Conservation (phyloP, 495 filamentous ascomycete species). For the Aspergillus baeticus region DNA sequence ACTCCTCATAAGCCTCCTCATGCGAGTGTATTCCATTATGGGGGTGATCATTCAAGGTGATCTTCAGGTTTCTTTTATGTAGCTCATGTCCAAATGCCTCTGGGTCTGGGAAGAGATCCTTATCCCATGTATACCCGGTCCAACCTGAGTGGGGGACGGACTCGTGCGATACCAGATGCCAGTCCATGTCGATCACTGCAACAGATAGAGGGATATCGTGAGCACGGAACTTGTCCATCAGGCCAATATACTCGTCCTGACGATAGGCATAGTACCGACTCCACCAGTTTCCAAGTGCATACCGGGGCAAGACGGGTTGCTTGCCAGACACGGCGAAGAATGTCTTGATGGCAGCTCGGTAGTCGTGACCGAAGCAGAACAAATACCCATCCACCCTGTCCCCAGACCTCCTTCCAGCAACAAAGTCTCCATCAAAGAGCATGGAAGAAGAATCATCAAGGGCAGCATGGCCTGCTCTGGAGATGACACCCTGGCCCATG, state of each 20-base stretch:
- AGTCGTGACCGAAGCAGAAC: conserved; percentile 55
- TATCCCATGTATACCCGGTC: conserved; percentile 64
- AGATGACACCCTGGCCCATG: conserved; percentile 49
- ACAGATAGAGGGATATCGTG: conserved; percentile 52
- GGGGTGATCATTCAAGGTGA: conserved; percentile 58
- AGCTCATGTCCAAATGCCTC: conserved; percentile 40
- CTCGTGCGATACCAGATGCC: conserved; percentile 53
- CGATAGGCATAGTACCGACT: conserved; percentile 56
- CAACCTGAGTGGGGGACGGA: conserved; percentile 42
- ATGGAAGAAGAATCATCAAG: conserved; percentile 57
- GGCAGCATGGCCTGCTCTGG: conserved; percentile 42
- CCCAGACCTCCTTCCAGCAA: conserved; percentile 36
- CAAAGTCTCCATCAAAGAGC: conserved; percentile 55
- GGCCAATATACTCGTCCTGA: conserved; percentile 47
- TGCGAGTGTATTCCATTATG: conserved; percentile 50
- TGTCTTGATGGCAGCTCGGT: conserved; percentile 51
- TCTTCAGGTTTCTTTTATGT: conserved; percentile 42
- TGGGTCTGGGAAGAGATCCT: conserved; percentile 53
- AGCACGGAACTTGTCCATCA: conserved; percentile 49
- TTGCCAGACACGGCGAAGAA: conserved; percentile 54
- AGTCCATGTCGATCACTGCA: conserved; percentile 62
- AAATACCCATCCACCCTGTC: conserved; percentile 54
- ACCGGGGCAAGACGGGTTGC: conserved; percentile 56
- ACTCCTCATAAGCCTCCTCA: conserved; percentile 52
- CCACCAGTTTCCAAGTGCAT: conserved; percentile 64